Evolutionary conservation across 148 eudicot genomes (phyloP).

Genomic region (Agrostemma githago): DNA sequence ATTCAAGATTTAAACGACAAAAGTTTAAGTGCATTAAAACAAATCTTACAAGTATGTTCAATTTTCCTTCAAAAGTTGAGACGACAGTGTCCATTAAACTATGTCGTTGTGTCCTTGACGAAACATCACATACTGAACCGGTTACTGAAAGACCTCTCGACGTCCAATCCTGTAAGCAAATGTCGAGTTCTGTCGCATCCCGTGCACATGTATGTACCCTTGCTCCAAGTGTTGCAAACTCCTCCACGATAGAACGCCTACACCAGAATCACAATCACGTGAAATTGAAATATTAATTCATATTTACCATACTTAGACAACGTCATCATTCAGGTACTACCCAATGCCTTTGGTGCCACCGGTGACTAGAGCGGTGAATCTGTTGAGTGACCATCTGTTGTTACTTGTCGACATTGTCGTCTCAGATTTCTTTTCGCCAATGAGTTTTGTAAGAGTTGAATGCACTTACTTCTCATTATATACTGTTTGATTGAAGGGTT

Average conservation of each 20-base stretch:
- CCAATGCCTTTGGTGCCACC: too few relatives aligned
- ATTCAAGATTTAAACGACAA: too few relatives aligned
- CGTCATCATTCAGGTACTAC: too few relatives aligned
- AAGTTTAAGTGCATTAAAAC: too few relatives aligned
- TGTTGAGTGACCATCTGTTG: too few relatives aligned
- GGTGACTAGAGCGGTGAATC: too few relatives aligned
- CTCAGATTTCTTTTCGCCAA: too few relatives aligned
- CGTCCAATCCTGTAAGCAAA: slow-evolving; percentile 20
- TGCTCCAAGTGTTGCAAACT: slow-evolving; percentile 22
- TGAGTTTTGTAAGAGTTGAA: too few relatives aligned
- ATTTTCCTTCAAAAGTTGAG: slow-evolving; percentile 20
- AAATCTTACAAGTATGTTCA: slow-evolving; percentile 28
- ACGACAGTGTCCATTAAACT: slow-evolving; percentile 5
- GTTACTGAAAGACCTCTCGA: slow-evolving; percentile 19
- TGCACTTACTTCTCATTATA: too few relatives aligned
- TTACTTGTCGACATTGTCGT: too few relatives aligned
- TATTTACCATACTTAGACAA: too few relatives aligned
- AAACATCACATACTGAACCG: slow-evolving; percentile 29
- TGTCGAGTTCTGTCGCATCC: slow-evolving; percentile 11
- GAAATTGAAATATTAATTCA: neutral
- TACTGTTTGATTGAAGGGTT: too few relatives aligned
- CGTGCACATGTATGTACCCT: slow-evolving; percentile 27
- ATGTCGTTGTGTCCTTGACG: slow-evolving; percentile 20
- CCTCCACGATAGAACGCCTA: slow-evolving; percentile 29
- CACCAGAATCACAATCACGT: neutral